Evolutionary conservation across 805 yeast genomes (phyloP), one percentile per base, ranked within the genome.

Genomic region (Torulaspora quercuum): DNA sequence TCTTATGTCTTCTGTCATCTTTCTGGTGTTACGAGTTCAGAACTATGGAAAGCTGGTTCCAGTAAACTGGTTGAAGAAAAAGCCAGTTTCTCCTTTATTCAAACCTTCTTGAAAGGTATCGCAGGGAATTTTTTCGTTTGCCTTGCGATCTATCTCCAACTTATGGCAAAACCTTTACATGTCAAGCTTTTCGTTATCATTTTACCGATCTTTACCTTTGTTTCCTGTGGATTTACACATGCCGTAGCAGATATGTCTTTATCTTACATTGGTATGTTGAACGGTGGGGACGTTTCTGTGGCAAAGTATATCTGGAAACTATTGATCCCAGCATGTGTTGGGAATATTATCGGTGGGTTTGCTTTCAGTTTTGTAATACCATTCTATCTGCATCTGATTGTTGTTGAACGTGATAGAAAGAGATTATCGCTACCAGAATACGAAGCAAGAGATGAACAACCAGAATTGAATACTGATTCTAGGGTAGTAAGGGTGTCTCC

Each of bases 171-270:
- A 52, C 94, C 95, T 0, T 53, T 80, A 7, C 94, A 85, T 53
- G 94, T 85, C 22, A 82, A 81, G 49, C 67, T 80, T 18, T 30
- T 80, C 5, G 61, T 81, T 65, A 72, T 84, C 65, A 52, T 68
- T 10, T 54, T 83, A 13, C 95, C 95, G 1, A 69, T 84, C 10
- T 82, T 82, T 58, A 77, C 89, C 0, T 82, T 85, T 59, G 92
- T 82, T n/a, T 50, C 80, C 1, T 67, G 80, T 68, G 92, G 94
- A 0, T 85, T 78, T 59, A 77, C 85, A 2, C 94, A 85, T 54
- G 76, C 78, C 1, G 87, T 85, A 6, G 95, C 94, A 1, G 95
- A 85, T 56, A 82, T 85, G 92, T 79, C 68, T 46, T 47, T 82
- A 36, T 55, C 80, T 4, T 76, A 80, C 6, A 73, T 77, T 45